A percentile compares a stretch with the other conserved stretches of the same genome.
phyloP scores from a whole-genome alignment of 208 protist genomes.

The Leishmania amazonensis region DNA sequence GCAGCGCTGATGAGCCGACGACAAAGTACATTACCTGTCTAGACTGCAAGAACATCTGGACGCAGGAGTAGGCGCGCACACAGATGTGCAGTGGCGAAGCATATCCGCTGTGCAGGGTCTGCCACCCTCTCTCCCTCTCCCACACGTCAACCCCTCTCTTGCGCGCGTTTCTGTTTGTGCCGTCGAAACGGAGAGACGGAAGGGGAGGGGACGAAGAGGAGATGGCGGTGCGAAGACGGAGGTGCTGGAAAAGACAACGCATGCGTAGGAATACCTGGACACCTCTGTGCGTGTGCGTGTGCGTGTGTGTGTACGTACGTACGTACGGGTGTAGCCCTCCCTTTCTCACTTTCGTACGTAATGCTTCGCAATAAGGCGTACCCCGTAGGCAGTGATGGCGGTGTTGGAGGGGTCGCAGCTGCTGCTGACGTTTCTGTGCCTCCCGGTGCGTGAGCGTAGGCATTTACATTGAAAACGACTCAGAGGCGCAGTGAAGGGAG shows the following conservation, averaged over 20 bases:
- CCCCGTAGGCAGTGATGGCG: not conserved
- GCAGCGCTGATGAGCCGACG: constrained; percentile 97
- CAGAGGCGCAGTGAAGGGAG: not conserved
- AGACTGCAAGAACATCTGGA: constrained; percentile 92
- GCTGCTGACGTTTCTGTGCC: not conserved
- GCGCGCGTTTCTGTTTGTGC: not conserved
- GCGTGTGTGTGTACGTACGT: not conserved
- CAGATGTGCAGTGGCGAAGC: not conserved
- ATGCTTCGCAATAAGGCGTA: not conserved
- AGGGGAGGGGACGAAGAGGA: constrained; percentile 1
- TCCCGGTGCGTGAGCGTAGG: not conserved
- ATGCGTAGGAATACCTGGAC: not conserved
- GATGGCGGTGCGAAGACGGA: not conserved
- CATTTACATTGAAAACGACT: not conserved
- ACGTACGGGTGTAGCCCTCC: not conserved
- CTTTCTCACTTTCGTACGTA: not conserved
- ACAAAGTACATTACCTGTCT: constrained; percentile 96
- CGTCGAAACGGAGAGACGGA: not conserved
- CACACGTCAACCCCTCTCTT: not conserved
- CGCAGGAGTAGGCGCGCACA: constrained; percentile 49
- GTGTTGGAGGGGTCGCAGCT: not conserved
- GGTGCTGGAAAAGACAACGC: not conserved
- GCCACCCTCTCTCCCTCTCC: not conserved
- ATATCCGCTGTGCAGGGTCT: not conserved
- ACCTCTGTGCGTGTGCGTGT: constrained; percentile 2